Base-by-base conservation (phyloP, 1,284 basidiomycete genomes). In the Coniferiporia weirii region DNA sequence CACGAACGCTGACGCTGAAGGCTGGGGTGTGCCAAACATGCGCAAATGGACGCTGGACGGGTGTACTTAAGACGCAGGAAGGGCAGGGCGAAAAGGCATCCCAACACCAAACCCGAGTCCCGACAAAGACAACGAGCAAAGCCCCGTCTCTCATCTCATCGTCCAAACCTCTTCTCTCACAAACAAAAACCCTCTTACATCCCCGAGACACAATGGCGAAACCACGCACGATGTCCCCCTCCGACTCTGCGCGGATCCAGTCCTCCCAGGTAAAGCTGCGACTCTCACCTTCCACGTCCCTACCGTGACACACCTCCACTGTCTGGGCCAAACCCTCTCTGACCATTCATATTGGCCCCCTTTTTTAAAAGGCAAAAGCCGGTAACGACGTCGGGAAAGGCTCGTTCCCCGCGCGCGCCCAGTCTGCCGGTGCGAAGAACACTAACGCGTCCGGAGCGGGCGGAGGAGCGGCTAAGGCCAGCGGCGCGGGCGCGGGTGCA, bases 191-290 rank as follows among this genome's bases (percentile, higher is more conserved):
- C n/a, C 27, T 32, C 32, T 20, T 15, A 50, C 22, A 50, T 3
- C 27, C 15, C 8, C 22, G 20, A 19, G 38, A 38, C n/a, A 53
- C 13, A 19, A 43, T 36, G 35, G 12, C 52, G 22, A n/a, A 20
- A 19, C 9, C 45, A 19, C n/a, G 17, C 17, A 17, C 20, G 65
- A 67, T 62, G 52, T 64, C 64, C 52, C 51, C 57, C 35, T 44
- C 66, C 34, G 70, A 68, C 54, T 65, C 70, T 13, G 54, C 70
- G n/a, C 69, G 71, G 51, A 68, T 71, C 58, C 69, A 69, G 67
- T 67, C 71, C 13, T 62, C 68, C 38, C 70, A 71, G 68, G 71
- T 72, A 56, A 53, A 66, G 48, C 7, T 47, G 5, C 34, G 10
- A 10, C 17, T 6, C 22, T n/a, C 15, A 7, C 27, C 27, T 27